Conservation (phyloP, 441 rosid species). For the Hypseocharis bilobata region DNA sequence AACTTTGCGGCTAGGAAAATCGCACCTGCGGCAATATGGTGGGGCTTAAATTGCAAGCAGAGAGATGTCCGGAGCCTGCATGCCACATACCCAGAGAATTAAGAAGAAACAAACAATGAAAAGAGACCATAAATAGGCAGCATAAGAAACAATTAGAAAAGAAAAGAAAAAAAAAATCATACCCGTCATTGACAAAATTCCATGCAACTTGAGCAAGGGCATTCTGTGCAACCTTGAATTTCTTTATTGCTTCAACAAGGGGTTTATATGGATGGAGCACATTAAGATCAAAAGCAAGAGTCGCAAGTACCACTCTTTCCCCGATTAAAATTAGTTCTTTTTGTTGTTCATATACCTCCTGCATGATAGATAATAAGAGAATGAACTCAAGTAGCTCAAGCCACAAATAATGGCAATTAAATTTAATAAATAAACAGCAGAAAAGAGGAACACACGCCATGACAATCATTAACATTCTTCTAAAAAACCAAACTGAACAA, state of each 20-base stretch:
- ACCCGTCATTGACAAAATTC: constrained; percentile 98
- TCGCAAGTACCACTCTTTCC: constrained; percentile 84
- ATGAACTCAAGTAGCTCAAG: no score
- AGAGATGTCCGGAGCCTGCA: not conserved
- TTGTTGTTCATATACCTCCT: constrained; percentile 92
- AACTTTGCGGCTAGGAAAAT: not conserved
- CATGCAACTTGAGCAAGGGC: constrained; percentile 93
- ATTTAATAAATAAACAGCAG: constrained; percentile 7
- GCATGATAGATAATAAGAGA: no score
- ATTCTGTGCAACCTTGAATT: constrained; percentile 83
- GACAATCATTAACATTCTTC: no score
- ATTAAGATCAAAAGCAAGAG: constrained; percentile 76
- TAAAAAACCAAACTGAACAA: no score
- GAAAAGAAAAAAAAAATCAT: no score
- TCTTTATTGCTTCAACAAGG: constrained; percentile 91
- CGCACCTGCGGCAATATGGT: not conserved
- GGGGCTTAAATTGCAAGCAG: not conserved
- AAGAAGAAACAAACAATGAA: no score
- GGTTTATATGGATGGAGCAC: constrained; percentile 89
- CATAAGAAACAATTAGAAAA: no score
- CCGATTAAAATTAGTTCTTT: constrained; percentile 75
- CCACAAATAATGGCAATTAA: no score
- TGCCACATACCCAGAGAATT: no score
- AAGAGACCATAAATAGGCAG: no score
- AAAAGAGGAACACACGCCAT: no score